These are phyloP conservation scores for Grammothele lineata DNA, from an alignment of 768 basidiomycete genomes.

Conservation along the genomic window DNA sequence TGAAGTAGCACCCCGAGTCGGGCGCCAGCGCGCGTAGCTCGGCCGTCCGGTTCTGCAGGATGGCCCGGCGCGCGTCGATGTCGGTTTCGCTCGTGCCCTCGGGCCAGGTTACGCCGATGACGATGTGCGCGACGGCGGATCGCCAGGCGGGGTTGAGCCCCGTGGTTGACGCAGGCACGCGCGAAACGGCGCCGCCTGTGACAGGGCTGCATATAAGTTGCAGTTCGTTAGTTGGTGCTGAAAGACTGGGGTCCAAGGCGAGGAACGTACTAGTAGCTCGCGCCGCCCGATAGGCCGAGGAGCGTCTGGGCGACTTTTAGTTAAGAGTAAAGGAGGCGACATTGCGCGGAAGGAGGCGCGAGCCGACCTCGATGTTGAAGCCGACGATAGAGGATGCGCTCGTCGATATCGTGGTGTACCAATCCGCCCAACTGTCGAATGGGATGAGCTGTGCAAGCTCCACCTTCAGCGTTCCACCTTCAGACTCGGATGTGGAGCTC, in stretches of 20 bases:
- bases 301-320: conserved; percentile 9
- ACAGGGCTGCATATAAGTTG: conserved; percentile 36
- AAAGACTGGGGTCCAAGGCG: too few species aligned
- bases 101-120: conserved; percentile 16
- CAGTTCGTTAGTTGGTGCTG: too few species aligned
- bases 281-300: background rate
- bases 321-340: too few species aligned
- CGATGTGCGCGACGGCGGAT: conserved; percentile 32
- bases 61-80: conserved; percentile 14
- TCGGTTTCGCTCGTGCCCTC: conserved; percentile 15
- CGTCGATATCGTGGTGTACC: conserved; percentile 7
- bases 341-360: conserved; percentile 18
- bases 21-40: conserved; percentile 29
- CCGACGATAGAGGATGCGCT: conserved; percentile 6
- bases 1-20: conserved; percentile 38
- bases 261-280: conserved; percentile 11
- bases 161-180: conserved; percentile 31
- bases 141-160: conserved; percentile 50
- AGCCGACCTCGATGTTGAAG: conserved; percentile 10
- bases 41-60: conserved; percentile 13
- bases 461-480: conserved; percentile 14
- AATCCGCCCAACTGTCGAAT: conserved; percentile 9
- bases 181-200: conserved; percentile 40
- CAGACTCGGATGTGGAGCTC: conserved; percentile 15
- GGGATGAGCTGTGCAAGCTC: conserved; percentile 9